A percentile compares a stretch with the other conserved stretches of the same genome.
Evolutionary conservation across 163 green algal genomes (phyloP).

Genomic region (Volvox carteri): DNA sequence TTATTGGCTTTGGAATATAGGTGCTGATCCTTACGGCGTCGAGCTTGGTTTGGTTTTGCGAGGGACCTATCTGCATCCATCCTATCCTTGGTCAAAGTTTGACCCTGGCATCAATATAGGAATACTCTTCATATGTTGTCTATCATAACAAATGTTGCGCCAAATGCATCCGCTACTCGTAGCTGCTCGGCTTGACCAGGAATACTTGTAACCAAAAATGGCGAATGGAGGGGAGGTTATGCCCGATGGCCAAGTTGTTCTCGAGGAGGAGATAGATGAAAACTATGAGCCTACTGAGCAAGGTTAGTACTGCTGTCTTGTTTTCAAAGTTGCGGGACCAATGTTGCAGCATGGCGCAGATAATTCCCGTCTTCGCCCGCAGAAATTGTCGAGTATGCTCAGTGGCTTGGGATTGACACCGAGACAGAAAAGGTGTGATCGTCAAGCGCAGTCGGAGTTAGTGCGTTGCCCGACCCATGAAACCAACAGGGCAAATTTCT

Average conservation of each 20-base stretch:
- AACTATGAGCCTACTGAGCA: slow-evolving; percentile 84
- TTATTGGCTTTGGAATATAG: too few relatives aligned
- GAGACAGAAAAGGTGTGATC: slow-evolving; percentile 74
- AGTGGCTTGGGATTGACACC: slow-evolving; percentile 89
- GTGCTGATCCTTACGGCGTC: too few relatives aligned
- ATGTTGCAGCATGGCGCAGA: slow-evolving; percentile 4
- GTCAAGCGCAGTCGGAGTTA: slow-evolving; percentile 4
- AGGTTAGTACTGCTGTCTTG: slow-evolving; percentile 49
- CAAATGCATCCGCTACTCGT: neutral
- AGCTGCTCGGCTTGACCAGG: neutral
- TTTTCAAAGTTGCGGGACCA: neutral
- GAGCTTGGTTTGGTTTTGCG: too few relatives aligned
- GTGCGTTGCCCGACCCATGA: slow-evolving; percentile 7
- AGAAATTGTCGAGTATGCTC: slow-evolving; percentile 90
- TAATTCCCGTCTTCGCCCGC: neutral
- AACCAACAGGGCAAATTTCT: neutral
- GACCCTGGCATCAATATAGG: neutral
- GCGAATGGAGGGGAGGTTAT: slow-evolving; percentile 21
- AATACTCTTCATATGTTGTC: neutral
- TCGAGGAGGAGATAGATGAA: slow-evolving; percentile 76
- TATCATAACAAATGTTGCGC: neutral
- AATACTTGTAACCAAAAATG: neutral
- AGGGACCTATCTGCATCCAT: neutral
- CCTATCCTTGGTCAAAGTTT: slow-evolving; percentile 23
- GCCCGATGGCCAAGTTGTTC: slow-evolving; percentile 49